Evolutionary conservation across 2,329 filamentous ascomycete species (phyloP), one percentile per base, ranked within the genome.

Genomic region (Colletotrichum lupini): DNA sequence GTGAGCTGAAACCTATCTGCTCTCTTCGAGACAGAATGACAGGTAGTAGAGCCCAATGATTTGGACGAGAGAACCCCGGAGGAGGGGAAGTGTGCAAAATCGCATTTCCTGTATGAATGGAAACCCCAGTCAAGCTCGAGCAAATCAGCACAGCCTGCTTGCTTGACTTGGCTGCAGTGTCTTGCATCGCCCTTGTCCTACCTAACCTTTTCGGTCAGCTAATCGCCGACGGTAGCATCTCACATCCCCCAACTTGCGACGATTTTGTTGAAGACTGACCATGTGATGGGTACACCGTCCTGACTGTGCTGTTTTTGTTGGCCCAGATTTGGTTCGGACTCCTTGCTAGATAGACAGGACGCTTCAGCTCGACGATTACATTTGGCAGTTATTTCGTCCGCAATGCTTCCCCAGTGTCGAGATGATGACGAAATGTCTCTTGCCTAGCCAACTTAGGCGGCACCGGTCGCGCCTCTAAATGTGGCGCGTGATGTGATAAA

Each of bases 151-250:
- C 35, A n/a, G 46, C 26, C 59, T 32, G 57, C 30, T 35, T 71
- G 67, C 67, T 71, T 73, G 71, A 60, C 67, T 71, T 73, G 71
- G 67, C 67, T 77, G 76, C 75, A 76, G 67, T 69, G 62, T 72
- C 68, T 67, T 70, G 72, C 74, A 66, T 64, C 32, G 57, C 24
- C 35, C 46, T 57, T 68, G 67, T 76, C 63, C 37, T 37, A 74
- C 72, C 74, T 77, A 68, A 68, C 66, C 67, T 16, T 74, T 77
- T 35, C 55, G 70, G 70, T 59, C 42, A 62, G 32, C 56, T 66
- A 49, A 66, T 71, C 66, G 61, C 35, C 65, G 52, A 49, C 57
- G 6, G 57, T 55, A 56, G 35, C 42, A 52, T 57, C 52, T 32
- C 19, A 46, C 53, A 24, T 59, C 46, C 28, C 57, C 42, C 35